Base-by-base conservation (phyloP, 1,139 yeast species). In the Yarrowia galli region DNA sequence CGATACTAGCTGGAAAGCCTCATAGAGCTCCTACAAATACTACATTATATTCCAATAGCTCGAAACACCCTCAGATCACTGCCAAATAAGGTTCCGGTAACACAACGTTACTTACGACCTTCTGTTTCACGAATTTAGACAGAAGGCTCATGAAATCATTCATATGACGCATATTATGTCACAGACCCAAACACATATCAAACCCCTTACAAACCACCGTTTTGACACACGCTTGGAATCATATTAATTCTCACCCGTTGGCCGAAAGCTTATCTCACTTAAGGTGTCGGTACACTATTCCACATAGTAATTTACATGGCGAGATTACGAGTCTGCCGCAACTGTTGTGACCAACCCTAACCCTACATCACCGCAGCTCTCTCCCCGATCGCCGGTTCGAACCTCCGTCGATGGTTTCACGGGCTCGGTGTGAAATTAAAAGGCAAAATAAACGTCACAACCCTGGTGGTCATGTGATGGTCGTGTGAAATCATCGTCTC, bases 381-480 rank as follows among this genome's bases (percentile, higher is more conserved):
- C 10, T n/a, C 15, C n/a, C 8, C 16, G 36, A 48, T 48, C 53
- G 53, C 16, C 22, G 56, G 56, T 49, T 49, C 56, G 56, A 32
- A 13, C 15, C 53, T 48, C 36, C 16, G 35, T 7, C 6, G 15
- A 9, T 4, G 28, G 20, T 13, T 20, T 22, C 4, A 9, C n/a
- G 9, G 16, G 25, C 15, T 12, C 10, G 28, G 18, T 20, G 9
- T 42, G 25, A 49, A 49, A 49, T 49, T 18, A 49, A 49, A 32
- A 23, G 32, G 56, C 40, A 49, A 49, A 12, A 32, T 49, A 49
- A 49, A 32, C 38, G 40, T 32, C 18, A 7, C 56, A 32, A 49
- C 56, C 56, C 56, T 18, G 23, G 40, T 4, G n/a, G 56, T 49
- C 56, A 49, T 49, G 56, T 49, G 56, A 49, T 28, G 16, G 8